Evolutionary conservation across 2,329 filamentous ascomycete genomes (phyloP).

Genomic region (Pestalotiopsis sp.): DNA sequence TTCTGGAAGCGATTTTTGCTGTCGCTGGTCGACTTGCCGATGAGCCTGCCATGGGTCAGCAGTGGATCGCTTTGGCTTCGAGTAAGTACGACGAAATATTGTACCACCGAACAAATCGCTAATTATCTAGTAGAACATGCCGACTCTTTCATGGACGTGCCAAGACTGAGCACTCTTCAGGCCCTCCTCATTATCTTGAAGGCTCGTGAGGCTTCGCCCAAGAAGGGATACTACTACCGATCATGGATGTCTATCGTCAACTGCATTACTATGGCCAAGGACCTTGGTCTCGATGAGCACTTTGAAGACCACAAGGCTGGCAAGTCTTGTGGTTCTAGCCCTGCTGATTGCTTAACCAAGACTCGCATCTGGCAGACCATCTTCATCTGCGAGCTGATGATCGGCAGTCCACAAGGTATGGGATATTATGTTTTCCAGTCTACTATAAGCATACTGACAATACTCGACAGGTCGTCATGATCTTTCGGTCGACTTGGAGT

Average conservation of each 20-base stretch:
- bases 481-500: slow-evolving; percentile 72
- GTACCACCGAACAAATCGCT: slow-evolving; percentile 18
- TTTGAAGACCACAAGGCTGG: slow-evolving; percentile 75
- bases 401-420: slow-evolving; percentile 86
- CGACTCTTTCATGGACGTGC: slow-evolving; percentile 90
- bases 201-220: slow-evolving; percentile 87
- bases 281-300: slow-evolving; percentile 87
- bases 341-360: slow-evolving; percentile 79
- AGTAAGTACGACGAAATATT: slow-evolving; percentile 51
- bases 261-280: slow-evolving; percentile 90
- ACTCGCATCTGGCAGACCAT: slow-evolving; percentile 89
- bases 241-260: slow-evolving; percentile 97
- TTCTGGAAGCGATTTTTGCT: slow-evolving; percentile 89
- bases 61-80: slow-evolving; percentile 89
- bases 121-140: slow-evolving; percentile 68
- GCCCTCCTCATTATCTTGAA: slow-evolving; percentile 86
- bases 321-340: slow-evolving; percentile 66
- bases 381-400: slow-evolving; percentile 86
- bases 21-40: slow-evolving; percentile 84
- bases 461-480: slow-evolving; percentile 68
- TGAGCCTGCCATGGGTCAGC: slow-evolving; percentile 80
- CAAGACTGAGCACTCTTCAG: slow-evolving; percentile 87
- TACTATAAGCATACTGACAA: background rate
- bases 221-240: slow-evolving; percentile 92
- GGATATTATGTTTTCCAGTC: too few relatives aligned